These are phyloP conservation scores for Podaxis rugospora DNA, from an alignment of 768 basidiomycete species.

Conservation along the genomic window DNA sequence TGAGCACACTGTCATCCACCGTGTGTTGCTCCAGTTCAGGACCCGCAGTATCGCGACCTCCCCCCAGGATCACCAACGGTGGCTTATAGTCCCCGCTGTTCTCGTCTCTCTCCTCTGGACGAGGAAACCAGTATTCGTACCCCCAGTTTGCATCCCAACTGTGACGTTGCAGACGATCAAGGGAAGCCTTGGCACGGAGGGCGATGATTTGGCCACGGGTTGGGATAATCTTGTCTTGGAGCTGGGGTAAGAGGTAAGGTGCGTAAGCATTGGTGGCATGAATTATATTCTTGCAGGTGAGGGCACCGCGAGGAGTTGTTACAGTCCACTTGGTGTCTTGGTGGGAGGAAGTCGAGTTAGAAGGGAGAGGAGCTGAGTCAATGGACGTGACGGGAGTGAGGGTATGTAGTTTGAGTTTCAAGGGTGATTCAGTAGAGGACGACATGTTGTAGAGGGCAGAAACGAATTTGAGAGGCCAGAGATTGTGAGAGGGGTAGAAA, in stretches of 20 bases:
- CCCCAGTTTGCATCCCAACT: conserved; percentile 50
- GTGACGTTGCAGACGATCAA: conserved; percentile 34
- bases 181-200: conserved; percentile 30
- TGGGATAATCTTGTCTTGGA: conserved; percentile 50
- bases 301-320: conserved; percentile 59
- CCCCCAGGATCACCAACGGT: conserved; percentile 72
- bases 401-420: conserved; percentile 61
- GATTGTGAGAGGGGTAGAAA: conserved; percentile 51
- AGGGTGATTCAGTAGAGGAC: conserved; percentile 15
- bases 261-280: conserved; percentile 89
- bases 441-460: conserved; percentile 45
- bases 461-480: conserved; percentile 83
- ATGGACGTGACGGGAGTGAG: conserved; percentile 63
- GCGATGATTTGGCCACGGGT: conserved; percentile 66
- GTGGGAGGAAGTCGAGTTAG: background rate
- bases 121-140: conserved; percentile 82
- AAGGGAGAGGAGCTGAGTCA: conserved; percentile 11
- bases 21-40: conserved; percentile 45
- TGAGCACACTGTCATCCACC: conserved; percentile 54
- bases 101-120: conserved; percentile 30
- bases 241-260: conserved; percentile 62
- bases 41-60: conserved; percentile 45
- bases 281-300: conserved; percentile 61
- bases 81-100: conserved; percentile 22
- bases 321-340: background rate